Conservation (phyloP, 2,329 filamentous ascomycete genomes). For the Sporothrix phasma region DNA sequence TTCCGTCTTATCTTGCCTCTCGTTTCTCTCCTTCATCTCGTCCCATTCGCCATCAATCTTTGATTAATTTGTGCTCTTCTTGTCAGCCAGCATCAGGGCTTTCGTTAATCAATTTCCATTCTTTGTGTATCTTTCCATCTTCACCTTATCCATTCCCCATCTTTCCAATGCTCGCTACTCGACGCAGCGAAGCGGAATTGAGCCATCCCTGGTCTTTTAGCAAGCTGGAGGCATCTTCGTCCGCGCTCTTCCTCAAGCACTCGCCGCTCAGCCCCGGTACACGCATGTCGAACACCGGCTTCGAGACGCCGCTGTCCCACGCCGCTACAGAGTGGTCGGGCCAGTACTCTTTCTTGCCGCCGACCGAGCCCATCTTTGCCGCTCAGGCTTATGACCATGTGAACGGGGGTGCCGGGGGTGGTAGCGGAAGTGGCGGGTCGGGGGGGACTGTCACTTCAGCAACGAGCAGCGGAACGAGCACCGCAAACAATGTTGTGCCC, state of each 20-base stretch:
- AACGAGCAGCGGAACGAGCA: neutral
- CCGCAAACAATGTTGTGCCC: neutral
- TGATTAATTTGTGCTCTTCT: neutral
- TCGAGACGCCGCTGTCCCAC: constrained; percentile 41
- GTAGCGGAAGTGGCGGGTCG: neutral
- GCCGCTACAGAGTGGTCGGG: constrained; percentile 46
- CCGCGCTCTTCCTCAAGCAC: constrained; percentile 30
- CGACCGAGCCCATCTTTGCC: constrained; percentile 35
- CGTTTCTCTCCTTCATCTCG: neutral
- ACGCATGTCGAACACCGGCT: constrained; percentile 48
- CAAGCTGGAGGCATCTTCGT: constrained; percentile 37
- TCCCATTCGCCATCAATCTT: neutral
- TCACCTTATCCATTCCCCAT: neutral
- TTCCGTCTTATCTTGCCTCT: neutral
- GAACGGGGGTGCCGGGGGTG: neutral
- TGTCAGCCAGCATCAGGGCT: neutral
- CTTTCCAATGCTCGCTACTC: constrained; percentile 43
- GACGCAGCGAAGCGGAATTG: constrained; percentile 43
- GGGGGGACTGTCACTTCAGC: neutral
- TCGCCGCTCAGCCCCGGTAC: constrained; percentile 27
- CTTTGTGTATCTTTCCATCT: neutral
- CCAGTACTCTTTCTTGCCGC: constrained; percentile 42
- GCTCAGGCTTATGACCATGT: constrained; percentile 29
- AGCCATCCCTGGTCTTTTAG: constrained; percentile 42
- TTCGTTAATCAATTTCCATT: neutral